Conservation (phyloP, 805 yeast species). For the Starmerella riodocensis region DNA sequence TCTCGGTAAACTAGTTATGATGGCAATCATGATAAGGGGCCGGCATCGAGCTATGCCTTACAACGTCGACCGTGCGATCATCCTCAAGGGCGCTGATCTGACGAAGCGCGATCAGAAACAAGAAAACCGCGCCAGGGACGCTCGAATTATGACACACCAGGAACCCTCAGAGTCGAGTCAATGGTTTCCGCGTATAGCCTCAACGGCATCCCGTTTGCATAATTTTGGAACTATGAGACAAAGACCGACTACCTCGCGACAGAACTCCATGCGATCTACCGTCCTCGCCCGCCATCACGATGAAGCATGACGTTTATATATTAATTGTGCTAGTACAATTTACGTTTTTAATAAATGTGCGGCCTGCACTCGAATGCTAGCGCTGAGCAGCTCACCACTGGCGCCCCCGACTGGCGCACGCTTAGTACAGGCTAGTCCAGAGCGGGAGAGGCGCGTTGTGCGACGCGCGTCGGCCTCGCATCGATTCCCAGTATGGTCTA, state of each 20-base stretch:
- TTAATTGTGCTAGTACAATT: too few species aligned
- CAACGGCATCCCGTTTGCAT: slow-evolving; percentile 17
- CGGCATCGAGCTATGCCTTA: slow-evolving; percentile 95
- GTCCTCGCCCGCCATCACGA: too few species aligned
- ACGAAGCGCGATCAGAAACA: slow-evolving; percentile 21
- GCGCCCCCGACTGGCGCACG: too few species aligned
- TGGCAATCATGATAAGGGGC: slow-evolving; percentile 87
- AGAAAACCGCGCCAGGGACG: slow-evolving; percentile 17
- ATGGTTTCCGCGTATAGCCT: slow-evolving; percentile 19
- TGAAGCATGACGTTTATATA: too few species aligned
- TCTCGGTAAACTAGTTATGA: slow-evolving; percentile 68
- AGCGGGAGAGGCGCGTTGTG: too few species aligned
- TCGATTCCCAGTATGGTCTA: too few species aligned
- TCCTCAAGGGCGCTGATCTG: slow-evolving; percentile 55
- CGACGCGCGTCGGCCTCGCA: too few species aligned
- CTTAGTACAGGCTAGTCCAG: too few species aligned
- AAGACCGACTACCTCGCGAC: slow-evolving; percentile 3
- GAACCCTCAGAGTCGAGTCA: slow-evolving; percentile 10
- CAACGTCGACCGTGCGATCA: slow-evolving; percentile 82
- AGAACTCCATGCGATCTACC: neutral
- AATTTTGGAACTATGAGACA: slow-evolving; percentile 15
- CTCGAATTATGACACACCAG: slow-evolving; percentile 11
- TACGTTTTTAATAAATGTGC: too few species aligned
- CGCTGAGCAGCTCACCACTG: too few species aligned
- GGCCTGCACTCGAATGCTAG: too few species aligned